These are phyloP conservation scores for Brassica carinata DNA, from an alignment of 345 rosid species.

Conservation along the genomic window DNA sequence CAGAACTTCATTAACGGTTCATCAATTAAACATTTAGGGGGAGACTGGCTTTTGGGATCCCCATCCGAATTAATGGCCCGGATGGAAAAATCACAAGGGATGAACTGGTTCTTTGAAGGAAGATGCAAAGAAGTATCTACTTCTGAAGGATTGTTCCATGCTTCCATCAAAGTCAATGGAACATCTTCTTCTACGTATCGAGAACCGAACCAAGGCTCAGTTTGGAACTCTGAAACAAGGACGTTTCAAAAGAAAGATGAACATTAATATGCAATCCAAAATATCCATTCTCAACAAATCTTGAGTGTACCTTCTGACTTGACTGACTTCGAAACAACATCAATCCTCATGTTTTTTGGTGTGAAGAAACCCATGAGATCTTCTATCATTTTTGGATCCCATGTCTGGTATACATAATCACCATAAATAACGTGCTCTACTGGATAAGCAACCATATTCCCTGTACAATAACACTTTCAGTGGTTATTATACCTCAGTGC, in stretches of 20 bases:
- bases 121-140: constrained; percentile 70
- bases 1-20: constrained; percentile 85
- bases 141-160: constrained; percentile 81
- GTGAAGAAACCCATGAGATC: constrained; percentile 64
- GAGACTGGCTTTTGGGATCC: constrained; percentile 40
- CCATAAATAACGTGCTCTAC: constrained; percentile 88
- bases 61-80: constrained; percentile 45
- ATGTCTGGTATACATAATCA: constrained; percentile 69
- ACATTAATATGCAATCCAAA: constrained; percentile 9
- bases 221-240: constrained; percentile 57
- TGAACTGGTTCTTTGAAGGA: constrained; percentile 79
- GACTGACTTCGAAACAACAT: constrained; percentile 76
- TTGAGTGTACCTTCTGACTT: constrained; percentile 60
- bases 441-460: constrained; percentile 79
- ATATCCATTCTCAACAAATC: background rate
- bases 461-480: constrained; percentile 48
- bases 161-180: constrained; percentile 61
- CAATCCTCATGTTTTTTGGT: constrained; percentile 93
- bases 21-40: constrained; percentile 72
- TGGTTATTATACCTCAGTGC: constrained; percentile 18
- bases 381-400: constrained; percentile 81
- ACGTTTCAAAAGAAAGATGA: constrained; percentile 21
- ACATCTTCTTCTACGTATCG: constrained; percentile 68
- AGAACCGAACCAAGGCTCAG: constrained; percentile 95
- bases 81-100: constrained; percentile 82